These are phyloP conservation scores for sweet orange (Citrus sinensis) DNA, from an alignment of 345 rosid species.

Conservation along the genomic window DNA sequence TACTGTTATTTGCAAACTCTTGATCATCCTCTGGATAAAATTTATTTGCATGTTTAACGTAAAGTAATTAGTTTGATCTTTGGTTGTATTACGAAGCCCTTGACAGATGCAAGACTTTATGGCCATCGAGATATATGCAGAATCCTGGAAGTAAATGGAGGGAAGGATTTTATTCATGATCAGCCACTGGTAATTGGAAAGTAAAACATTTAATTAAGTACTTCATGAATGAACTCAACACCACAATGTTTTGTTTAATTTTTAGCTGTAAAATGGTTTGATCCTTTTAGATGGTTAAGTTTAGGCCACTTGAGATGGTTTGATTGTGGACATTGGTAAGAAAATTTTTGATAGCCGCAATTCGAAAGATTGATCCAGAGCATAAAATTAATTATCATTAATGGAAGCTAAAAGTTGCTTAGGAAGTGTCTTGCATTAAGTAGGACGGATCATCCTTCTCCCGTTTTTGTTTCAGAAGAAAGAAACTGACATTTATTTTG, in stretches of 20 bases:
- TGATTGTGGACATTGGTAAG: neutral
- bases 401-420: neutral
- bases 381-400: neutral
- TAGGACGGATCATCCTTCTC: neutral
- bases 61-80: neutral
- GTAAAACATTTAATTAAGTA: neutral
- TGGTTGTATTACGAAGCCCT: slow-evolving; percentile 37
- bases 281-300: neutral
- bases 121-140: slow-evolving; percentile 64
- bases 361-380: neutral
- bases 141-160: slow-evolving; percentile 62
- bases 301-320: neutral
- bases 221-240: neutral
- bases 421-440: neutral
- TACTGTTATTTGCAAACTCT: neutral
- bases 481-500: neutral
- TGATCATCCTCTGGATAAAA: neutral
- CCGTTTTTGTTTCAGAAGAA: neutral
- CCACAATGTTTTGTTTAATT: neutral
- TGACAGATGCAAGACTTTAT: slow-evolving; percentile 58
- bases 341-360: neutral
- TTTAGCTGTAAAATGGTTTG: neutral
- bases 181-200: slow-evolving; percentile 36
- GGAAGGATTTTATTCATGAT: slow-evolving; percentile 44
- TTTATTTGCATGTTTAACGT: neutral